Percentiles rank a stretch among this genome's conserved stretches.
phyloP scores from a whole-genome alignment of 192 early-diverging fungal genomes.

The Umbelopsis vinacea region DNA sequence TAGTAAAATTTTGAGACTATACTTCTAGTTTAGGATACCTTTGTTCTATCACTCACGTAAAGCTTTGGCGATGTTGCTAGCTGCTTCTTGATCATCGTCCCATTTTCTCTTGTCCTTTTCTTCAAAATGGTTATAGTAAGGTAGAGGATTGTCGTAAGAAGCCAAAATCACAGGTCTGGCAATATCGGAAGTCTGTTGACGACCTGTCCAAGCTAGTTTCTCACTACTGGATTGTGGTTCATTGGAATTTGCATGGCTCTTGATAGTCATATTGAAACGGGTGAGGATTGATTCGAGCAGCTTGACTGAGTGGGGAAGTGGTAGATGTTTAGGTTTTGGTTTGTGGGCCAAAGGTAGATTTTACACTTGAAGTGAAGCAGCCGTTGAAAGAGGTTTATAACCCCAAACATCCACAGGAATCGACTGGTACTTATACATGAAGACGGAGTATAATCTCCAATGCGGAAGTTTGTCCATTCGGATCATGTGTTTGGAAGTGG shows the following conservation, averaged over 20 bases:
- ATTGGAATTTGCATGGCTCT: conserved; percentile 18
- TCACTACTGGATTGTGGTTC: conserved; percentile 22
- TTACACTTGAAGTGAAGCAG: neutral
- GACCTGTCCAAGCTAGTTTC: conserved; percentile 9
- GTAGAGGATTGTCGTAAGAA: conserved; percentile 15
- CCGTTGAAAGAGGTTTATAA: neutral
- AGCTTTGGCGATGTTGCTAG: conserved; percentile 19
- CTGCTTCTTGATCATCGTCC: conserved; percentile 14
- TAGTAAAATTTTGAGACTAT: conserved; percentile 11
- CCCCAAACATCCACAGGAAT: neutral
- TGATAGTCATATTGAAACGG: conserved; percentile 20
- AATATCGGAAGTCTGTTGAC: neutral
- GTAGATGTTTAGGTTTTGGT: neutral
- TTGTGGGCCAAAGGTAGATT: neutral
- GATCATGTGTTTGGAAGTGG: conserved; percentile 21
- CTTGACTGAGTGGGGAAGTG: neutral
- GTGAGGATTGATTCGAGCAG: conserved; percentile 15
- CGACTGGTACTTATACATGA: conserved; percentile 14
- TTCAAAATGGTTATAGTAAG: conserved; percentile 11
- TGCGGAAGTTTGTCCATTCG: conserved; percentile 22
- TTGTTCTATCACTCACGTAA: conserved; percentile 12
- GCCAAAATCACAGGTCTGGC: conserved; percentile 7
- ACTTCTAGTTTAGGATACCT: neutral
- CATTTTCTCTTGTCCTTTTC: conserved; percentile 19
- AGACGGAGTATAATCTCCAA: conserved; percentile 19